Percentiles rank a stretch among this genome's conserved stretches.
These are phyloP conservation scores for Ascochyta koolunga DNA, from an alignment of 2,329 filamentous ascomycete genomes.

Conservation along the genomic window DNA sequence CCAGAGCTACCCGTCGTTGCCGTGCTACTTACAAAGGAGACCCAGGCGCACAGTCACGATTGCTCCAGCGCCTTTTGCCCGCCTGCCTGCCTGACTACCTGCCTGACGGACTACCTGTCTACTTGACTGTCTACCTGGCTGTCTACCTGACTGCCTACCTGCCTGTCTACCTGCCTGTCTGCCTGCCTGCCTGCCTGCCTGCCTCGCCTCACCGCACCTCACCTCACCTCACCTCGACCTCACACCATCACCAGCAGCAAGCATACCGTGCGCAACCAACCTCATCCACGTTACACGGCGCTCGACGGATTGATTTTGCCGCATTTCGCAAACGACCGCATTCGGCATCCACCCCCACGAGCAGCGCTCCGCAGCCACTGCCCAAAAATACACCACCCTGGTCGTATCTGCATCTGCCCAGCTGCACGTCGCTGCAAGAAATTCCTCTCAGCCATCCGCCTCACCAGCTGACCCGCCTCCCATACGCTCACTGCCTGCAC, in stretches of 20 bases:
- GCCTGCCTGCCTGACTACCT: no score
- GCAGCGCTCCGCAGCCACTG: conserved; percentile 29
- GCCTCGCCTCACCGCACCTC: no score
- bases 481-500: conserved; percentile 17
- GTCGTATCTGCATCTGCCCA: conserved; percentile 16
- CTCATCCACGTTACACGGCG: conserved; percentile 7
- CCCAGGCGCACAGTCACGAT: conserved; percentile 5
- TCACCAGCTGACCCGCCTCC: conserved; percentile 33
- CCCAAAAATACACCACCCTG: conserved; percentile 24
- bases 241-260: conserved; percentile 2
- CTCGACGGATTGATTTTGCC: conserved; percentile 11
- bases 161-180: background rate
- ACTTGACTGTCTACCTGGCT: no score
- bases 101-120: no score
- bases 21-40: conserved; percentile 18
- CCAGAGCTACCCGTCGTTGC: conserved; percentile 15
- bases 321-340: conserved; percentile 21
- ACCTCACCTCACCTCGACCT: background rate
- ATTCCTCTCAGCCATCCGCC: conserved; percentile 19
- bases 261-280: background rate
- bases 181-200: no score
- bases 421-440: conserved; percentile 20
- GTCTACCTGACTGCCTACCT: background rate
- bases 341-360: conserved; percentile 28
- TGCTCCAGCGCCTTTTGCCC: background rate